Evolutionary conservation across 192 early-diverging fungal species (phyloP), one percentile per base, ranked within the genome.

Genomic region (Podila epigama): DNA sequence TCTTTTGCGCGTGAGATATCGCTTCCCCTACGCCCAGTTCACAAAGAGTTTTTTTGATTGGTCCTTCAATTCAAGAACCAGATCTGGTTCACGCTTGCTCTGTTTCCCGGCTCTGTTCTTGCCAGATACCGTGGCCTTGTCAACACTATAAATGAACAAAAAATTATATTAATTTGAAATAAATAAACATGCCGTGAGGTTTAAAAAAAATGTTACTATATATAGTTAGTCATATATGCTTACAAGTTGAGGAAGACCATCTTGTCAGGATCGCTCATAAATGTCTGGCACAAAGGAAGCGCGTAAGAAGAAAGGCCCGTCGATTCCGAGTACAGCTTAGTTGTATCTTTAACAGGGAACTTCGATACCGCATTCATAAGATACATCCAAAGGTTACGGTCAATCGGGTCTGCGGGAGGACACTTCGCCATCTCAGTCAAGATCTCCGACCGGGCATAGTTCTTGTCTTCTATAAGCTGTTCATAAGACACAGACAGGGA

Each of bases 61-160:
- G 18, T 54, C 62, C 51, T 64, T 64, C 36, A 64, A 31, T 37
- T 64, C 62, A n/a, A 64, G 34, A 13, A 54, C 62, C 27, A 64
- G 62, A 54, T 54, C 62, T 40, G 62, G 62, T 36, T 54, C 62
- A 28, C 51, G 50, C 25, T 41, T 52, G 37, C 62, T 54, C 35
- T 54, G 25, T 10, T 50, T 54, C 40, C 62, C 51, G 22, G 50
- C 54, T n/a, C 52, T 53, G 36, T 12, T 32, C 51, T 40, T 53
- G 39, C 63, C 52, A 48, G 35, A 55, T 4, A 55, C 52, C 20
- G 51, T 64, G 20, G 20, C 41, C 63, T 41, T 55, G 63, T 64
- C 52, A 25, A 64, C 52, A 36, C 63, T 64, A 55, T 18, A 62
- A 51, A 62, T 25, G 25, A 51, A 51, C 37, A 33, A 54, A 64